Evolutionary conservation across 2,329 filamentous ascomycete species (phyloP).

Genomic region (Pseudogymnoascus sp.): DNA sequence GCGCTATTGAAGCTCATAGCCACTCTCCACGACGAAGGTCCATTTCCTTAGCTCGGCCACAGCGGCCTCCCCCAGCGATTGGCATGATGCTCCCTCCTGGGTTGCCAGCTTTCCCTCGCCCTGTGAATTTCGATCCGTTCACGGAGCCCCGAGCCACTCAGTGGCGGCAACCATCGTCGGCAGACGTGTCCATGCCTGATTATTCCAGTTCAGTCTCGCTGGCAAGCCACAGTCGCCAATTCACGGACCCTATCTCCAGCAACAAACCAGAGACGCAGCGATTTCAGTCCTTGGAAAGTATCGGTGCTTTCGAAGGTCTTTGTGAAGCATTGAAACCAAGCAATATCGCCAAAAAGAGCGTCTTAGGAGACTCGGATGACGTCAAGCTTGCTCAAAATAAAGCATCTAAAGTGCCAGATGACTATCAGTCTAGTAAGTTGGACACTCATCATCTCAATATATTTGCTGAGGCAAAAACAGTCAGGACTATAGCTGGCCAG

Average conservation of each 20-base stretch:
- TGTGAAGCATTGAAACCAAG: constrained; percentile 24
- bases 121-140: constrained; percentile 32
- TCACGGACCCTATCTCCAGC: constrained; percentile 23
- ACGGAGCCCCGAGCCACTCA: constrained; percentile 26
- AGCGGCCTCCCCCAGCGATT: constrained; percentile 24
- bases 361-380: not conserved
- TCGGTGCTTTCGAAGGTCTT: constrained; percentile 23
- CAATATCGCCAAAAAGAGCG: constrained; percentile 22
- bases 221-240: constrained; percentile 28
- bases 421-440: not conserved
- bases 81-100: constrained; percentile 20
- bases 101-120: constrained; percentile 21
- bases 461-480: not conserved
- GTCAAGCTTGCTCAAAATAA: not conserved
- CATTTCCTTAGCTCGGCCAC: constrained; percentile 16
- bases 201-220: constrained; percentile 27
- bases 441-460: not conserved
- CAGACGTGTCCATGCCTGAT: constrained; percentile 40
- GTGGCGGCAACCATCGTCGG: constrained; percentile 30
- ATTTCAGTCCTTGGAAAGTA: constrained; percentile 19
- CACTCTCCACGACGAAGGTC: constrained; percentile 48
- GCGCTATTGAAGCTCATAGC: constrained; percentile 46
- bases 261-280: constrained; percentile 16
- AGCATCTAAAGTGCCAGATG: not conserved
- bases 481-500: not conserved